These are phyloP conservation scores for Globisporangium alternatum DNA, from an alignment of 352 stramenopile genomes.

Conservation along the genomic window DNA sequence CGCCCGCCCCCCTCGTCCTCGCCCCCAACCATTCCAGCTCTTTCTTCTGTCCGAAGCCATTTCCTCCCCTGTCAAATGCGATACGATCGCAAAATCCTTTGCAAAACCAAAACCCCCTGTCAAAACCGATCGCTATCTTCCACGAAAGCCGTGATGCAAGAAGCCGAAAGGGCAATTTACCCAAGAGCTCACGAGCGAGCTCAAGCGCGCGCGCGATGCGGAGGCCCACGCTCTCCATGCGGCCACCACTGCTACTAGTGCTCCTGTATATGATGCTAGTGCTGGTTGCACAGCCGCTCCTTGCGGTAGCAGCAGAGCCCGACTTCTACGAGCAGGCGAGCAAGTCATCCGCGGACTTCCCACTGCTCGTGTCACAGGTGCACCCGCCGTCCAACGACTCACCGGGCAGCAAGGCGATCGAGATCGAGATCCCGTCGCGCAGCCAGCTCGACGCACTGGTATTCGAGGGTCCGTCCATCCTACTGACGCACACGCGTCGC, in stretches of 20 bases:
- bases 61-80: neutral
- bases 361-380: conserved; percentile 5
- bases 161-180: neutral
- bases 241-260: neutral
- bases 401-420: neutral
- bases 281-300: neutral
- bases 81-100: conserved; percentile 3
- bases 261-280: conserved; percentile 18
- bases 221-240: conserved; percentile 11
- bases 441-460: conserved; percentile 10
- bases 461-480: conserved; percentile 8
- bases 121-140: neutral
- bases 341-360: conserved; percentile 12
- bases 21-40: neutral
- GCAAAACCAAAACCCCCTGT: neutral
- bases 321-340: neutral
- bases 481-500: neutral
- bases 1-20: neutral
- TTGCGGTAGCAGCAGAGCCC: neutral
- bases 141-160: neutral
- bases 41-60: conserved; percentile 8
- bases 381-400: neutral
- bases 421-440: conserved; percentile 14
- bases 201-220: neutral
- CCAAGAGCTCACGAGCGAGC: neutral